Evolutionary conservation across 148 eudicot genomes (phyloP), one percentile per base, ranked within the genome.

Genomic region (Spergularia bocconei): DNA sequence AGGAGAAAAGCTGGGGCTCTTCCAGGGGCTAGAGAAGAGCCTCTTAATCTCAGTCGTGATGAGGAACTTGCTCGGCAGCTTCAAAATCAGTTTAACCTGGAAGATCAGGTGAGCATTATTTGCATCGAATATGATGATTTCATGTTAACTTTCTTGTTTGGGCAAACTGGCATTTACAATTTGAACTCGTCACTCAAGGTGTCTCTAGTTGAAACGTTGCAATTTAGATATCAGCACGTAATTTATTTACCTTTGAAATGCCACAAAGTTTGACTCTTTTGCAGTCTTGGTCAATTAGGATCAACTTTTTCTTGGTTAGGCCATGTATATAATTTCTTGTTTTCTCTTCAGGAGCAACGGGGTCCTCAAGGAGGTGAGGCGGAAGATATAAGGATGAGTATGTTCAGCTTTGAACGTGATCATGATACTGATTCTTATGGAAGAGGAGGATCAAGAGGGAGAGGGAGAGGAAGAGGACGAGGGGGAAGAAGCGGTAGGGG

Each of bases 51-150:
- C 78, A 83, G 81, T 73, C 88, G 73, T 80, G 98, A 93, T 72
- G 94, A 91, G 84, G 88, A 80, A 62, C 97, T 93, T 74, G 98
- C 98, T 67, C 59, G 85, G 78, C 90, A 84, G 84, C 98, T 93
- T 77, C 97, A 93, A 73, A 75, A 81, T 73, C 92, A 93, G 81
- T 89, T 93, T 72, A 88, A 93, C 81, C 73, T 91, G 81, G 98
- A 91, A 85, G 92, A 89, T 65, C 92, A 88, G 79, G 98, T 93
- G 64, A 79, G 79, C 41, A 55, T 59, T 59, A 16, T 69, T 69
- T 64, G 67, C 57, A 50, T 44, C 17, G n/a, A 12, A 11, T 29
- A 15, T 52, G 54, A 65, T 48, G 15, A 78, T 47, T 72, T 9
- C 13, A 63, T 71, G 53, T 62, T 17, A 69, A 70, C 36, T 47